phyloP scores from a whole-genome alignment of 805 yeast species.

The Starmerella etchellsii region DNA sequence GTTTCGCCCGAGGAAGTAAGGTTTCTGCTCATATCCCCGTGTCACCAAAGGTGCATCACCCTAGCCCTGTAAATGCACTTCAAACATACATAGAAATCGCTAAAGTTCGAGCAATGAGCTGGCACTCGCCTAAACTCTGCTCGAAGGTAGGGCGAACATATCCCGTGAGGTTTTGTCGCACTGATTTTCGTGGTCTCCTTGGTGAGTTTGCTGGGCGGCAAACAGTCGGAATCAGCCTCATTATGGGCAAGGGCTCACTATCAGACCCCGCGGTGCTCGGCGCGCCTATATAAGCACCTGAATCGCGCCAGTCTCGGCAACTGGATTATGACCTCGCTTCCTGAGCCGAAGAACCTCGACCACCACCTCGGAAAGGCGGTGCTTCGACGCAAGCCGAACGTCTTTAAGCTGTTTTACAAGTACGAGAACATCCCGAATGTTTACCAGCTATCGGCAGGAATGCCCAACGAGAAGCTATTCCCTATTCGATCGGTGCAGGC shows the following conservation, averaged over 20 bases:
- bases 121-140: neutral
- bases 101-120: neutral
- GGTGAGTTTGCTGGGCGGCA: neutral
- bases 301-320: too few species aligned
- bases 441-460: constrained; percentile 21
- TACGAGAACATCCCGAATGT: constrained; percentile 20
- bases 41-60: too few species aligned
- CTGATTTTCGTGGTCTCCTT: neutral
- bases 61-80: neutral
- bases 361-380: constrained; percentile 21
- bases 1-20: too few species aligned
- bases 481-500: constrained; percentile 18
- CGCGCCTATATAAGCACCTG: too few species aligned
- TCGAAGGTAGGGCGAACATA: neutral
- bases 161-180: neutral
- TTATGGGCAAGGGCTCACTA: neutral
- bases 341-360: constrained; percentile 15
- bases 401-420: constrained; percentile 22
- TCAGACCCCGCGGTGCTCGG: too few species aligned
- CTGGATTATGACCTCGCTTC: too few species aligned
- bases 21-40: too few species aligned
- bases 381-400: constrained; percentile 19
- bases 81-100: neutral
- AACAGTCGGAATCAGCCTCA: neutral
- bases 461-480: constrained; percentile 21